These are phyloP conservation scores for Naganishia randhawae DNA, from an alignment of 768 basidiomycete species.

Conservation along the genomic window DNA sequence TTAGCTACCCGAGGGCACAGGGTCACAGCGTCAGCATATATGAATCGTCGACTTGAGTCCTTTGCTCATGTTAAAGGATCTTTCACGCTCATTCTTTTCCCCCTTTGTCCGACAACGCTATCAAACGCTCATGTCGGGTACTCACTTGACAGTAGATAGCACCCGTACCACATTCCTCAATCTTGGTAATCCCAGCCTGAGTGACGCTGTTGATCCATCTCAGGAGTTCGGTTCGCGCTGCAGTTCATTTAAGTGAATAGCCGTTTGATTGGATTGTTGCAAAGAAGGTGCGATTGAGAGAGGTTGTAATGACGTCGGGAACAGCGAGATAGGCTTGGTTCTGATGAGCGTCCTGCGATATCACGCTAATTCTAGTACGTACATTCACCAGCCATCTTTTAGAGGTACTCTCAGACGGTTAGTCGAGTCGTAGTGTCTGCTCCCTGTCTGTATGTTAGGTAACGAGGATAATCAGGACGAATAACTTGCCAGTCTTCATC, in stretches of 20 bases:
- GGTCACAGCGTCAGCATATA: neutral
- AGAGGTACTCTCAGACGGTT: neutral
- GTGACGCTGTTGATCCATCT: constrained; percentile 93
- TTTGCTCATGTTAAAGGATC: too few relatives aligned
- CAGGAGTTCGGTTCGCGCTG: constrained; percentile 67
- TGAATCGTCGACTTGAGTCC: neutral
- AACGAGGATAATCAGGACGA: neutral
- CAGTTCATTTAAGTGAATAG: neutral
- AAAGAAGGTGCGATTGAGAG: neutral
- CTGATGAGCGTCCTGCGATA: neutral
- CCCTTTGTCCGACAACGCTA: neutral
- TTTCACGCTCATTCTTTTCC: neutral
- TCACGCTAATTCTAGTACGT: neutral
- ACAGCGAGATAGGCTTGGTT: neutral
- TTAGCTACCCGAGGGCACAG: constrained; percentile 52
- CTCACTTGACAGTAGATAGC: constrained; percentile 80
- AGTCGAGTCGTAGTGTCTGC: too few relatives aligned
- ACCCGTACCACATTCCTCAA: constrained; percentile 72
- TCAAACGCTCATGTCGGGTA: neutral
- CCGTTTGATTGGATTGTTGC: neutral
- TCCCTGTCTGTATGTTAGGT: neutral
- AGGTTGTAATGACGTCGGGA: too few relatives aligned
- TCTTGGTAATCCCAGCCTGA: constrained; percentile 70
- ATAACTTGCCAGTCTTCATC: too few relatives aligned
- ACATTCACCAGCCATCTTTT: neutral